phyloP scores from a whole-genome alignment of 148 eudicot species.

The Amaranthus palmeri region DNA sequence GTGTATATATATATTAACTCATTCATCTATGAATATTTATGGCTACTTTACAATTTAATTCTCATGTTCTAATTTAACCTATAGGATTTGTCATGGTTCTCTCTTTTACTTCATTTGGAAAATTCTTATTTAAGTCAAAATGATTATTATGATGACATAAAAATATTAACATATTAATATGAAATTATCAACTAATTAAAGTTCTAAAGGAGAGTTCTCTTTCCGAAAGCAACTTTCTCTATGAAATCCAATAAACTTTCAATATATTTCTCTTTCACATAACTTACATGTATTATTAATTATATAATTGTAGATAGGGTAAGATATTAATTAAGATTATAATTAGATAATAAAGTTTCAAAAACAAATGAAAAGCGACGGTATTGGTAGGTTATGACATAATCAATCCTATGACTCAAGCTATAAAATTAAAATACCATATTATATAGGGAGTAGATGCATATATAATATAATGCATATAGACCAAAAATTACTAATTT shows the following conservation, averaged over 20 bases:
- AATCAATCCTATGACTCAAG: neutral
- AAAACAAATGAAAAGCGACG: neutral
- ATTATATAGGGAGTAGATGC: no score
- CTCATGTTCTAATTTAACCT: no score
- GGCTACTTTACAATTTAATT: no score
- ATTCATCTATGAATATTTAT: no score
- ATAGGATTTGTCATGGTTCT: no score
- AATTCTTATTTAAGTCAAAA: slow-evolving; percentile 5
- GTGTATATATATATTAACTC: no score
- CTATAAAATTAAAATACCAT: neutral
- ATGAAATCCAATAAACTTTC: neutral
- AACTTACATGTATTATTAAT: neutral
- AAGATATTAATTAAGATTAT: no score
- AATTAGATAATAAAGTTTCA: neutral
- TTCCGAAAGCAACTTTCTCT: slow-evolving; percentile 4
- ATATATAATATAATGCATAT: neutral
- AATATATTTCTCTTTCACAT: neutral
- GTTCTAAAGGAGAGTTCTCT: neutral
- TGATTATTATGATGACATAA: neutral
- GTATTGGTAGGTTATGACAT: neutral
- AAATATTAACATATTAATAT: neutral
- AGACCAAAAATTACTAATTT: neutral
- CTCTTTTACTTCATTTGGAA: neutral
- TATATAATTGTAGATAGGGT: no score
- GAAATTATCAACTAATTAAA: neutral